phyloP scores from a whole-genome alignment of 768 basidiomycete genomes.

The Tricholoma bakamatsutake region DNA sequence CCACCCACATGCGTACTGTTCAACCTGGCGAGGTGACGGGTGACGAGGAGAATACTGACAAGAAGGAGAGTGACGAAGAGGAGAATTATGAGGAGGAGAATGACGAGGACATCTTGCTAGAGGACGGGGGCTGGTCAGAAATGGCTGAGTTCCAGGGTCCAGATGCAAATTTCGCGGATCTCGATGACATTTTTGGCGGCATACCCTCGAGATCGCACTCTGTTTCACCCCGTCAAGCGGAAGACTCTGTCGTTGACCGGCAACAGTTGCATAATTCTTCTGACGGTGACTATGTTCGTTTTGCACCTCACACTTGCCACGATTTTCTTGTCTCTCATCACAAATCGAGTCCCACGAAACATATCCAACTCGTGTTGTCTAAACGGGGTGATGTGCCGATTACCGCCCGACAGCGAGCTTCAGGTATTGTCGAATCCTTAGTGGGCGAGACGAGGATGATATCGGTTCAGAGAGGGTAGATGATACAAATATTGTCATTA shows the following conservation, averaged over 20 bases:
- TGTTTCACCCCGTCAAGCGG: conserved; percentile 2
- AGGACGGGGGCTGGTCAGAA: conserved; percentile 11
- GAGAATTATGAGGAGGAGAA: too few relatives aligned
- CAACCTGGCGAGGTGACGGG: conserved; percentile 1
- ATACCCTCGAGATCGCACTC: not conserved
- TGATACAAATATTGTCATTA: conserved; percentile 5
- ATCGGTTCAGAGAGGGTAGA: conserved; percentile 4
- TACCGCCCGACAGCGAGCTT: conserved; percentile 30
- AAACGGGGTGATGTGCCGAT: conserved; percentile 37
- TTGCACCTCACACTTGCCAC: conserved; percentile 25
- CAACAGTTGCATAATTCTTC: conserved; percentile 19
- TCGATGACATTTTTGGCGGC: conserved; percentile 19
- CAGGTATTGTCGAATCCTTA: conserved; percentile 30
- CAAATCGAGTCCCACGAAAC: conserved; percentile 34
- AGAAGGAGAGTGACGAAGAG: too few relatives aligned
- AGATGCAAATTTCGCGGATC: conserved; percentile 18
- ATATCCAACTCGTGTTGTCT: conserved; percentile 38
- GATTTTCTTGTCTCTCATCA: conserved; percentile 22
- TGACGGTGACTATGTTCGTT: conserved; percentile 49
- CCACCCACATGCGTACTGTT: not conserved
- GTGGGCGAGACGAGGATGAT: conserved; percentile 2
- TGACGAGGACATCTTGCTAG: conserved; percentile 15
- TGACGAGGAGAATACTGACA: conserved; percentile 8
- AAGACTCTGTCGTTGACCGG: not conserved
- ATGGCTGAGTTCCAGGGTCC: conserved; percentile 15